Conservation (phyloP, 345 rosid species). For the Citrus sinensis region DVS_A1.0 CM039165.1:30448001-30448500, state of each 20-base stretch:
- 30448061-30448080: not conserved
- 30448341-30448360: not conserved
- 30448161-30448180: not conserved
- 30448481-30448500: slow-evolving; percentile 78
- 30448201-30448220: too few species aligned
- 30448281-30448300: not conserved
- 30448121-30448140: not conserved
- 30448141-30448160: not conserved
- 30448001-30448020: not conserved
- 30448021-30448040: not conserved
- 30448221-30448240: not conserved
- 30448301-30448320: not conserved
- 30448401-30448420: not conserved
- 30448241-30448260: not conserved
- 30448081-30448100: not conserved
- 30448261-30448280: too few species aligned
- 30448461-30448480: slow-evolving; percentile 46
- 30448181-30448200: not conserved
- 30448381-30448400: not conserved
- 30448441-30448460: slow-evolving; percentile 44
- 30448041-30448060: not conserved
- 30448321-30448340: not conserved
- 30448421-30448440: not conserved
- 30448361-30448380: not conserved
- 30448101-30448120: not conserved